Evolutionary conservation across 1,139 yeast genomes (phyloP), one percentile per base, ranked within the genome.

Genomic region (Hemisphaericaspora xylofermentans): DNA sequence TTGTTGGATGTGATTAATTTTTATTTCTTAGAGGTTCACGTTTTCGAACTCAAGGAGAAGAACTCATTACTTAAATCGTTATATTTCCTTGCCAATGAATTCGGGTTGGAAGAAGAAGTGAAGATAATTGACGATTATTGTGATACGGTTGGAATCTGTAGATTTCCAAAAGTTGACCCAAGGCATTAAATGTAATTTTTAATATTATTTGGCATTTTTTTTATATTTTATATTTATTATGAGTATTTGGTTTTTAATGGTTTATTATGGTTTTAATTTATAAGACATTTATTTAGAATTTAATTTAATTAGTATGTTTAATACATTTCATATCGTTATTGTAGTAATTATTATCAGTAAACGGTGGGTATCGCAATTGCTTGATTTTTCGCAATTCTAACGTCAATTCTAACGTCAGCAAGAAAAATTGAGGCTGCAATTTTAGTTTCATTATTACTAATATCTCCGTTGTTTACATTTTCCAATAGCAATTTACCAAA

Each of bases 21-120:
- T 46, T 63, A 63, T 34, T 60, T 63, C 40, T 43, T 66, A 48
- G 70, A 67, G 47, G 53, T 60, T 18, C 40, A 48, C 17, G 36
- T 64, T 4, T 40, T 48, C 4, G 47, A 50, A 13, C 24, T 26
- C 2, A 42, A 36, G 6, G 63, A 61, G 10, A 52, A 53, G 37
- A 14, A 46, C 13, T 43, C 44, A 10, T 30, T 63, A 6, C 48
- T 64, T 27, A 39, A 45, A 10, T 36, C 49, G 29, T 53, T 63
- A 34, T 52, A 49, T 33, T 34, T 47, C 13, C 44, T 58, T 22
- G 57, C 57, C 38, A 38, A 35, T 10, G 35, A 40, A 14, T 51
- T 60, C 37, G 42, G 49, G 25, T 60, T 58, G 36, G 46, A n/a
- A 12, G 17, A 26, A 8, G 33, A 25, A 13, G 28, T 35, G 4